Evolutionary conservation across 306 rosid species (phyloP), one percentile per base, ranked within the genome.

Genomic region (Vigna reflexopilosa): DNA sequence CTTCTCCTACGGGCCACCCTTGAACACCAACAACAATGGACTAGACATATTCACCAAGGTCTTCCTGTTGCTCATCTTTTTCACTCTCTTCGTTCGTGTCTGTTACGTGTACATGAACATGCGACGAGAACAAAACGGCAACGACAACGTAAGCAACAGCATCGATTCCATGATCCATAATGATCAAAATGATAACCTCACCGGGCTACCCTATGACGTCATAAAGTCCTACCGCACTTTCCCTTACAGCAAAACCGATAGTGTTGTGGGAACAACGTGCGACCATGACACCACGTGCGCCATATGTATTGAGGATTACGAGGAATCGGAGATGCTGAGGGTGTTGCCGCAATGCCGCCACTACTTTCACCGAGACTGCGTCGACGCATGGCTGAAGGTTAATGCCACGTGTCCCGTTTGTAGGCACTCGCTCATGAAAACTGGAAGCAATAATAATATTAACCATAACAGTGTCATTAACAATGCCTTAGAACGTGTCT

Each of bases 351-450:
- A 86, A 59, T 93, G 97, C 56, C 48, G 79, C 11, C 98, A 93
- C 71, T 88, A 51, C 71, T 93, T 93, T 66, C 98, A 93, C 66
- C 79, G 83, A 56, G 74, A 75, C 54, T 93, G 97, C 56, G 72
- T 93, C 75, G 98, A 93, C 77, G 61, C 79, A 0, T 93, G 97
- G 97, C 82, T 93, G 80, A 87, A 77, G 86, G 87, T 91, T 59
- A 88, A 93, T 50, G 91, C 90, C 5, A 90, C 96, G 11, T 93
- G 98, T 52, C 98, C 96, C 0, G 85, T 93, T 69, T 93, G 97
- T 72, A 91, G 97, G 20, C 86, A 91, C 81, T 90, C 92, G 0
- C 89, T 89, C 2, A 58, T 86, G 70, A 85, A 84, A 81, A 85
- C 3, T 70, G 10, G 11, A 2, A 44, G 4, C 45, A 8, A 40